Evolutionary conservation across 352 stramenopile species (phyloP).

Genomic region (Phytopythium delawarense): DNA sequence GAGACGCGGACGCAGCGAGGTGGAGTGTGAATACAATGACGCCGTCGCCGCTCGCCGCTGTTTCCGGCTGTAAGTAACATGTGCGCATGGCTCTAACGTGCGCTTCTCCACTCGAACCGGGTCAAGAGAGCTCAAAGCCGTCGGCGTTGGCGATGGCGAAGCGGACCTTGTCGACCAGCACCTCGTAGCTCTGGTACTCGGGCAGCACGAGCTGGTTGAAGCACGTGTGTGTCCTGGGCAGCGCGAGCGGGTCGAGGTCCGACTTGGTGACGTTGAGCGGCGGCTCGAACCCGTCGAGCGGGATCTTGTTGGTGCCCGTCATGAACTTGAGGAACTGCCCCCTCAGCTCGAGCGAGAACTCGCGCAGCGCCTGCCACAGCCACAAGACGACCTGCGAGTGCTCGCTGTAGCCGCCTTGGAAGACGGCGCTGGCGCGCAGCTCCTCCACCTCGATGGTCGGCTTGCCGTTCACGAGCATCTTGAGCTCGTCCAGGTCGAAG

Average conservation of each 20-base stretch:
- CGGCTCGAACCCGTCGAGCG: slow-evolving; percentile 83
- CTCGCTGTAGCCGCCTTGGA: slow-evolving; percentile 79
- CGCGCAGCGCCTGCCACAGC: slow-evolving; percentile 80
- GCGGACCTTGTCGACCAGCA: slow-evolving; percentile 64
- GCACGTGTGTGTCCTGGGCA: slow-evolving; percentile 80
- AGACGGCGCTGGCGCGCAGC: slow-evolving; percentile 67
- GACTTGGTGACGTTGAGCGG: slow-evolving; percentile 84
- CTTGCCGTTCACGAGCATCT: slow-evolving; percentile 50
- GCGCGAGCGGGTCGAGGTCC: slow-evolving; percentile 55
- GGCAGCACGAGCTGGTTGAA: slow-evolving; percentile 89
- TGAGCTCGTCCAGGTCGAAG: slow-evolving; percentile 43
- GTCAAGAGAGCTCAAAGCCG: slow-evolving; percentile 69
- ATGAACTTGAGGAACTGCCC: slow-evolving; percentile 81
- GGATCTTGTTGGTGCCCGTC: slow-evolving; percentile 80
- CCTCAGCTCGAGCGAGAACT: slow-evolving; percentile 53
- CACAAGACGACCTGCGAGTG: slow-evolving; percentile 74
- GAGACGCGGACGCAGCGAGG: background rate
- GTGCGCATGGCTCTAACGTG: background rate
- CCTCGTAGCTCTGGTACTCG: slow-evolving; percentile 64
- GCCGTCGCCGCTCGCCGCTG: background rate
- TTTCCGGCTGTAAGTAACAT: background rate
- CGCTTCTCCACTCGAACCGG: background rate
- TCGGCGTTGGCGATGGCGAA: slow-evolving; percentile 80
- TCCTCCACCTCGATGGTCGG: slow-evolving; percentile 82
- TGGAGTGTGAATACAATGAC: background rate